phyloP scores from a whole-genome alignment of 2,329 filamentous ascomycete species.

The Aspergillus pseudoglaucus region DNA sequence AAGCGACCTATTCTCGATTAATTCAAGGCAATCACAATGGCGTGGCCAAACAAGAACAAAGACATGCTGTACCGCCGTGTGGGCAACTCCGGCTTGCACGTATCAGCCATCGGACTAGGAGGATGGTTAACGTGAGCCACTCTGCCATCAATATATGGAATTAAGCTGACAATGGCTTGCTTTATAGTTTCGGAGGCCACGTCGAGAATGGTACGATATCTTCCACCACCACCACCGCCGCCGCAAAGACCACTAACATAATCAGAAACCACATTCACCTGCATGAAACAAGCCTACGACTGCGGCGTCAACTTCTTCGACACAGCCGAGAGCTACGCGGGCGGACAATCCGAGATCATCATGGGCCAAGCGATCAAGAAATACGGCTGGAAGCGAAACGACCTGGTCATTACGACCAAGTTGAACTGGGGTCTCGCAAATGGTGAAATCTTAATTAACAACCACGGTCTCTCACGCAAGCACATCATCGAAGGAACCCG shows the following conservation, averaged over 20 bases:
- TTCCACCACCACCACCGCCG: too few species aligned
- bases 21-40: constrained; percentile 7
- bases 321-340: constrained; percentile 46
- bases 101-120: constrained; percentile 64
- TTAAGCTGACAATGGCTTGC: background rate
- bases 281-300: constrained; percentile 50
- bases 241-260: background rate
- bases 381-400: constrained; percentile 52
- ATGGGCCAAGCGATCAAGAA: constrained; percentile 53
- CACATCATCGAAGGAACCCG: constrained; percentile 63
- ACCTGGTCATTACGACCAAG: constrained; percentile 36
- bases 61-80: constrained; percentile 66
- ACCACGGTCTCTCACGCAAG: constrained; percentile 62
- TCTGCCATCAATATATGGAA: background rate
- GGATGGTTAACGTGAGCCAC: constrained; percentile 31
- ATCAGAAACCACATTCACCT: constrained; percentile 22
- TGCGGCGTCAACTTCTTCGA: constrained; percentile 55
- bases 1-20: background rate
- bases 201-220: constrained; percentile 53
- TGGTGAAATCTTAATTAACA: constrained; percentile 59
- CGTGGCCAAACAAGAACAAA: constrained; percentile 20
- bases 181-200: constrained; percentile 55
- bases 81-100: constrained; percentile 64
- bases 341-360: constrained; percentile 47
- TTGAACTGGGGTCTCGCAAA: constrained; percentile 56